Conservation (phyloP, 176 grass and related monocot genomes). For the Alloteropsis semialata region DNA sequence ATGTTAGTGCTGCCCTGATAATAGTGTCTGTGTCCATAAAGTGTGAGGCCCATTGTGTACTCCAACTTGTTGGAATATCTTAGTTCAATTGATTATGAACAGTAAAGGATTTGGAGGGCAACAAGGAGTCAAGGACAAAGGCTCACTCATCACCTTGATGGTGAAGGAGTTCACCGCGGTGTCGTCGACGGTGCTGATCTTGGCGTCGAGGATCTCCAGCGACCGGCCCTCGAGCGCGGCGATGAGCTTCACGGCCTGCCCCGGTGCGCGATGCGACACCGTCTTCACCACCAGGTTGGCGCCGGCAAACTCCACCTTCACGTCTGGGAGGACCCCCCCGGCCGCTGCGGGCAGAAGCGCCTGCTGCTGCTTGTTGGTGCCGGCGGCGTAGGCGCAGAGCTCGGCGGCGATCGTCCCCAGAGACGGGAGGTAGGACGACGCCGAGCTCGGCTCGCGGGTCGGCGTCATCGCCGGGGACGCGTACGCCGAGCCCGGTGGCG, state of each 20-base stretch:
- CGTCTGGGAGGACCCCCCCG: constrained; percentile 41
- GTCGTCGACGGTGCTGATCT: constrained; percentile 64
- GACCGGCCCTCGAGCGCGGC: constrained; percentile 64
- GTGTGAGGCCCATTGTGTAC: background rate
- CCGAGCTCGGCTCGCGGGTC: background rate
- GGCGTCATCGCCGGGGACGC: constrained; percentile 37
- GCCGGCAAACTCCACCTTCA: constrained; percentile 86
- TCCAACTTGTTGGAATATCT: background rate
- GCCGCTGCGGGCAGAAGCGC: background rate
- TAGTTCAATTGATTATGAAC: background rate
- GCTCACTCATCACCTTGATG: constrained; percentile 57
- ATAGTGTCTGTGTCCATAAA: background rate
- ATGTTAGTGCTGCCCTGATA: background rate
- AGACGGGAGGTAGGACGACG: constrained; percentile 8
- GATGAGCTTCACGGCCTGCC: constrained; percentile 77
- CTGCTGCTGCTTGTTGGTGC: background rate
- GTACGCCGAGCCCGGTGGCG: background rate
- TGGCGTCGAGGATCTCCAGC: constrained; percentile 82
- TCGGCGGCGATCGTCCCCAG: constrained; percentile 35
- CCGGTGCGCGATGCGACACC: constrained; percentile 57
- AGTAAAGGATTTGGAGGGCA: background rate
- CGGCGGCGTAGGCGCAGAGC: constrained; percentile 30
- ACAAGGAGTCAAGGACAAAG: background rate
- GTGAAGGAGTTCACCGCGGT: constrained; percentile 88
- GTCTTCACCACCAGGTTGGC: constrained; percentile 85